phyloP scores from a whole-genome alignment of 2,329 filamentous ascomycete species.

The Colletotrichum lentis region DNA sequence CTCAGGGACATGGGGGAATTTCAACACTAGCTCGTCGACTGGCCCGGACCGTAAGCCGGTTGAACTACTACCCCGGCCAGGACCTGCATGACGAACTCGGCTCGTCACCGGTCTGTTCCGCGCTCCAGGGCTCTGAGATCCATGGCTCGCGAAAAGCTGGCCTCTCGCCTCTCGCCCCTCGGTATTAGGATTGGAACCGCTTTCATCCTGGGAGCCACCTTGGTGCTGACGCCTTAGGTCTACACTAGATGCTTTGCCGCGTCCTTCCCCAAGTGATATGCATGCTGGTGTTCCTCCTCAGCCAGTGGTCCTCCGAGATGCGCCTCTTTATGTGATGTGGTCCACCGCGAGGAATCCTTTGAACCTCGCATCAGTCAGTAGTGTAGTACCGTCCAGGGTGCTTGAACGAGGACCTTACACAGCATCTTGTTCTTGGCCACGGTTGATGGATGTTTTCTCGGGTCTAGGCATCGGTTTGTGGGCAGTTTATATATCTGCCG shows the following conservation, averaged over 20 bases:
- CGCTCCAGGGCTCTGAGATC: background rate
- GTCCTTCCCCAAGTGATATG: background rate
- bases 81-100: slow-evolving; percentile 11
- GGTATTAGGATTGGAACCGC: background rate
- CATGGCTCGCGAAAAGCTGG: slow-evolving; percentile 2
- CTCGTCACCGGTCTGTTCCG: slow-evolving; percentile 9
- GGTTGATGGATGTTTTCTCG: background rate
- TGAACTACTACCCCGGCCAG: slow-evolving; percentile 7
- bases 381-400: background rate
- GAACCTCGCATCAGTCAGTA: background rate
- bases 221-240: background rate
- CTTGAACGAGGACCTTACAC: background rate
- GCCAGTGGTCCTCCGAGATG: slow-evolving; percentile 8
- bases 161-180: background rate
- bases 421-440: background rate
- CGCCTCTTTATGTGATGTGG: slow-evolving; percentile 11
- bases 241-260: background rate
- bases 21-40: background rate
- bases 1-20: slow-evolving; percentile 7
- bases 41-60: slow-evolving; percentile 11
- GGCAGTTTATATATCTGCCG: slow-evolving; percentile 20
- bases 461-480: background rate
- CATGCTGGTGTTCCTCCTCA: background rate
- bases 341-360: slow-evolving; percentile 1
- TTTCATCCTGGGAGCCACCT: background rate